These are phyloP conservation scores for Nigrospora oryzae DNA, from an alignment of 2,329 filamentous ascomycete genomes.

Conservation along the genomic window DNA sequence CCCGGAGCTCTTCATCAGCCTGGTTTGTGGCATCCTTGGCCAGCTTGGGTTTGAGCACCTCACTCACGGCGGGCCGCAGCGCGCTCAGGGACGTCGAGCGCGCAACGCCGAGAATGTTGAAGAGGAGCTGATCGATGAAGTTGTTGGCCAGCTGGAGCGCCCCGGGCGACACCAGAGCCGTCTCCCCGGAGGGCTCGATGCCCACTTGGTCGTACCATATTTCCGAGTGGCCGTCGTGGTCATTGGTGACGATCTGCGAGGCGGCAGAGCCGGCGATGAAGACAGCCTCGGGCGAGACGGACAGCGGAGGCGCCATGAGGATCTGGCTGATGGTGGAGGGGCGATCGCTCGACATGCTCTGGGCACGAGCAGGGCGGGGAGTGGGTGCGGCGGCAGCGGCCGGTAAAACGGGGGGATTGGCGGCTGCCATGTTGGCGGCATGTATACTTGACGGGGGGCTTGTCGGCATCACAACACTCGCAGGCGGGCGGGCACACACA, in stretches of 20 bases:
- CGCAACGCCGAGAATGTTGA: conserved; percentile 76
- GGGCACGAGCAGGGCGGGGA: conserved; percentile 25
- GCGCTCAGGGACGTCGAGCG: conserved; percentile 68
- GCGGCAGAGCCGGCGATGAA: conserved; percentile 87
- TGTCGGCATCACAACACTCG: no score
- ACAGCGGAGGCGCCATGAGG: conserved; percentile 57
- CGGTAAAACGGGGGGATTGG: no score
- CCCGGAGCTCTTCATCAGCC: conserved; percentile 78
- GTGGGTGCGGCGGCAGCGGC: background rate
- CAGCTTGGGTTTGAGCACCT: conserved; percentile 82
- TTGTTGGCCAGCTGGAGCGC: conserved; percentile 77
- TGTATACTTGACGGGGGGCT: no score
- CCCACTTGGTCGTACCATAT: conserved; percentile 63
- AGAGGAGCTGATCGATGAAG: conserved; percentile 89
- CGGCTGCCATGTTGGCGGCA: no score
- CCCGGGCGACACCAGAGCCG: conserved; percentile 62
- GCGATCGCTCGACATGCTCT: conserved; percentile 64
- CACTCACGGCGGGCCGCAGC: conserved; percentile 73
- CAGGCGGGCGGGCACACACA: no score
- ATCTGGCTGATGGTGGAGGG: conserved; percentile 51
- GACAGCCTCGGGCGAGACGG: conserved; percentile 67
- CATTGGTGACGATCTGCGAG: conserved; percentile 83
- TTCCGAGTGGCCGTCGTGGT: conserved; percentile 68
- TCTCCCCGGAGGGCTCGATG: conserved; percentile 55
- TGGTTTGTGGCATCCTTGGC: conserved; percentile 76